These are phyloP conservation scores for Schizochytrium sp. DNA, from an alignment of 108 stramenopile genomes.

Conservation along the genomic window DNA sequence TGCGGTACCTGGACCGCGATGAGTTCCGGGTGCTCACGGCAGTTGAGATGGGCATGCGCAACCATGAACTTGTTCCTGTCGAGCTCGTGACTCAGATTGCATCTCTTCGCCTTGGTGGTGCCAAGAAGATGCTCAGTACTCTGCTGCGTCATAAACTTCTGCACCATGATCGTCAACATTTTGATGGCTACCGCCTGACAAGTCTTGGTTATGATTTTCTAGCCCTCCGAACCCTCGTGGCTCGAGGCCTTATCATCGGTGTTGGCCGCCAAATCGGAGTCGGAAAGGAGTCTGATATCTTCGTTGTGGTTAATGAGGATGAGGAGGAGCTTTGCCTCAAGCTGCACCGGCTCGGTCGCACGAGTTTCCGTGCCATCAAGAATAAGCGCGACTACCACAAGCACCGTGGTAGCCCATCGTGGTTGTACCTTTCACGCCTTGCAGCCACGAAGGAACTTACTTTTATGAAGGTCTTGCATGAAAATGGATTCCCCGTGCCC, in stretches of 20 bases:
- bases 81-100: slow-evolving; percentile 88
- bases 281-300: slow-evolving; percentile 91
- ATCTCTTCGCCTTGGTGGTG: slow-evolving; percentile 92
- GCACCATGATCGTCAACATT: slow-evolving; percentile 82
- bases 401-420: slow-evolving; percentile 78
- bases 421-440: slow-evolving; percentile 94
- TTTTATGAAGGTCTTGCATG: slow-evolving; percentile 92
- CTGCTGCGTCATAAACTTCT: slow-evolving; percentile 93
- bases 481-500: slow-evolving; percentile 93
- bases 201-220: slow-evolving; percentile 96
- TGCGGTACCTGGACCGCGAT: slow-evolving; percentile 76
- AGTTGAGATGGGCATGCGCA: slow-evolving; percentile 96
- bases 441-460: slow-evolving; percentile 94
- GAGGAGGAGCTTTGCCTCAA: slow-evolving; percentile 86
- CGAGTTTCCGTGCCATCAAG: slow-evolving; percentile 93
- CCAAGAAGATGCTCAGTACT: slow-evolving; percentile 85
- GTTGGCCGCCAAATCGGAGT: slow-evolving; percentile 96
- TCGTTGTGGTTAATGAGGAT: slow-evolving; percentile 67
- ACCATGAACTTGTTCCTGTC: slow-evolving; percentile 90
- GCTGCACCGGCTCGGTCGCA: slow-evolving; percentile 96
- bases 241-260: slow-evolving; percentile 83
- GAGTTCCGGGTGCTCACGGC: slow-evolving; percentile 97
- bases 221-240: slow-evolving; percentile 87
- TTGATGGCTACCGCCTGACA: slow-evolving; percentile 89
- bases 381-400: slow-evolving; percentile 95